phyloP scores from a whole-genome alignment of 2,329 filamentous ascomycete species.

The Aspergillus caelatus region DNA sequence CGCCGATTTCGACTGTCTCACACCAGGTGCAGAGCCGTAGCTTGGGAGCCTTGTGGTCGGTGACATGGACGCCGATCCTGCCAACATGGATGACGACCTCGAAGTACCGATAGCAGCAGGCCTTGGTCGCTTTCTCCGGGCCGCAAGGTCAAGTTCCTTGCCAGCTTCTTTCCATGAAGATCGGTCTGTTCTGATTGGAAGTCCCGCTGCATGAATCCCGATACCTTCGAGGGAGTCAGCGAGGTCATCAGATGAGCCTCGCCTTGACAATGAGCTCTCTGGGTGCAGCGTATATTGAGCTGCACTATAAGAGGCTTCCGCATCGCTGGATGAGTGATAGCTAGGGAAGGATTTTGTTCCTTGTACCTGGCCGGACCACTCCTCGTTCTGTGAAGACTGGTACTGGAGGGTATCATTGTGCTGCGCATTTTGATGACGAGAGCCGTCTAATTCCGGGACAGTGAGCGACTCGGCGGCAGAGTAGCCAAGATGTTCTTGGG shows the following conservation, averaged over 20 bases:
- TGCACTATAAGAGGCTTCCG: slow-evolving; percentile 31
- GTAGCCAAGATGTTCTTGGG: slow-evolving; percentile 28
- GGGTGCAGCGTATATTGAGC: slow-evolving; percentile 39
- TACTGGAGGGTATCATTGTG: slow-evolving; percentile 15
- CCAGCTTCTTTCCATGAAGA: slow-evolving; percentile 39
- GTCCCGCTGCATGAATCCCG: slow-evolving; percentile 35
- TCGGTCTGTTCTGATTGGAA: slow-evolving; percentile 29
- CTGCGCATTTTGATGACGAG: slow-evolving; percentile 6
- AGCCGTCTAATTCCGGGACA: slow-evolving; percentile 21
- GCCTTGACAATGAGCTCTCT: slow-evolving; percentile 31
- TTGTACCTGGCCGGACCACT: slow-evolving; percentile 30
- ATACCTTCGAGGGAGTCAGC: slow-evolving; percentile 37
- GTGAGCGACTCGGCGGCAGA: slow-evolving; percentile 26
- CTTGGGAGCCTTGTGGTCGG: slow-evolving; percentile 41
- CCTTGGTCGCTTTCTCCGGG: slow-evolving; percentile 49
- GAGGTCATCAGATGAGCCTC: slow-evolving; percentile 40
- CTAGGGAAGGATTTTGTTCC: slow-evolving; percentile 19
- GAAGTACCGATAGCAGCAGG: slow-evolving; percentile 51
- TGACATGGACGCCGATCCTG: slow-evolving; percentile 44
- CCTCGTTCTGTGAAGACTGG: slow-evolving; percentile 22
- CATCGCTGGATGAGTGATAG: slow-evolving; percentile 27
- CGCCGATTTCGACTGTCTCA: slow-evolving; percentile 50
- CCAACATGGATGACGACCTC: slow-evolving; percentile 40
- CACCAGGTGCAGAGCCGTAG: slow-evolving; percentile 39
- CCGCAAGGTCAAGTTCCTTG: slow-evolving; percentile 50